A percentile compares a stretch with the other conserved stretches of the same genome.
Conservation (phyloP, 805 yeast genomes). For the Metschnikowia picachoensis region DNA sequence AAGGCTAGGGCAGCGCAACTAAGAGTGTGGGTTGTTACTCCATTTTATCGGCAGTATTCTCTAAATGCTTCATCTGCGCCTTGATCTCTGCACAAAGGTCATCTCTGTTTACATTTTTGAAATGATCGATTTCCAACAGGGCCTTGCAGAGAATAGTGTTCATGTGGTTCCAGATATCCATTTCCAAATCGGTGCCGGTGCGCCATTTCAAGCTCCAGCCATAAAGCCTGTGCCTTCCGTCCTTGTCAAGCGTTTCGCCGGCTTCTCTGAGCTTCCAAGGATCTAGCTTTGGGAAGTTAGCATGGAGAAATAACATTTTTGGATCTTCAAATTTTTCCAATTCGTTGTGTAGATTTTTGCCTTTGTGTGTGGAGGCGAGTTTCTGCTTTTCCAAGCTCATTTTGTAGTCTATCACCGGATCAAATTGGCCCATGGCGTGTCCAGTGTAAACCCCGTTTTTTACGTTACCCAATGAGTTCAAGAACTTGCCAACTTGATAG, state of each 20-base stretch:
- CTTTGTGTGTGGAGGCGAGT: slow-evolving; percentile 6
- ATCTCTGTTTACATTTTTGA: slow-evolving; percentile 36
- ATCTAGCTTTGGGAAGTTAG: slow-evolving; percentile 64
- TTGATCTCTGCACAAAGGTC: slow-evolving; percentile 50
- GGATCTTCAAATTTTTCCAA: slow-evolving; percentile 10
- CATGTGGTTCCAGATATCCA: slow-evolving; percentile 59
- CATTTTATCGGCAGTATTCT: slow-evolving; percentile 22
- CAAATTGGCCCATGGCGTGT: slow-evolving; percentile 73
- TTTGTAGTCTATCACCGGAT: slow-evolving; percentile 58
- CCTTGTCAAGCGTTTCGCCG: slow-evolving; percentile 37
- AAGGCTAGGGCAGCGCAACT: too few species aligned
- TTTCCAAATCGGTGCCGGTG: slow-evolving; percentile 56
- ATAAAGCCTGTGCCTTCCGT: slow-evolving; percentile 52
- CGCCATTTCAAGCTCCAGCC: slow-evolving; percentile 52
- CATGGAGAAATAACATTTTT: slow-evolving; percentile 51
- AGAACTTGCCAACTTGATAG: slow-evolving; percentile 51
- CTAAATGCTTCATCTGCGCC: slow-evolving; percentile 43
- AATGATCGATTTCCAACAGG: slow-evolving; percentile 42
- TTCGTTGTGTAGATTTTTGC: slow-evolving; percentile 6
- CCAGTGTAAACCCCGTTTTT: slow-evolving; percentile 48
- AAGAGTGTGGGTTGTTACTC: slow-evolving; percentile 20
- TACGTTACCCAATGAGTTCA: slow-evolving; percentile 51
- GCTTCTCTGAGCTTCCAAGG: slow-evolving; percentile 51
- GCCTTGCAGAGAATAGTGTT: slow-evolving; percentile 50
- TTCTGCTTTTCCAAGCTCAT: slow-evolving; percentile 9